Conservation (phyloP, 176 grass and related monocot species). For the Bonia amplexicaulis region DNA sequence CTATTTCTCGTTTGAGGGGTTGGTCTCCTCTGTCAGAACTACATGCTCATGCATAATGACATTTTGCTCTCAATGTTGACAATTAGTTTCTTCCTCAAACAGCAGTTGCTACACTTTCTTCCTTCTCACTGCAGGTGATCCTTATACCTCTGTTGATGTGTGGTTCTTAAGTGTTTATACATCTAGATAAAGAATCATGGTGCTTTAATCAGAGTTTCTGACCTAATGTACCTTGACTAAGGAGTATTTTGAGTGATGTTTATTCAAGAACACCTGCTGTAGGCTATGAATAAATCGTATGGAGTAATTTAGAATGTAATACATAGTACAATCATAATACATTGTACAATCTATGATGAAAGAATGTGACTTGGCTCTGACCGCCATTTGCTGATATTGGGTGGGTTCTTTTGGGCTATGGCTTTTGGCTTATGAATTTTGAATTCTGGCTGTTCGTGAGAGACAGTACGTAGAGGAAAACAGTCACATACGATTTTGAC, state of each 20-base stretch:
- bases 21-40: background rate
- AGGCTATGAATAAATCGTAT: background rate
- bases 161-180: background rate
- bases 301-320: background rate
- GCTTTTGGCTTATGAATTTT: no score
- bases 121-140: background rate
- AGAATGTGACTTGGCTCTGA: background rate
- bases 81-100: background rate
- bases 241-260: background rate
- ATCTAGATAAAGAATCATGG: background rate
- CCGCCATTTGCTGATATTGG: background rate
- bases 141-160: background rate
- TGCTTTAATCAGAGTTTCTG: background rate
- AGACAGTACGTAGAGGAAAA: no score
- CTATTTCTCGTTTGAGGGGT: background rate
- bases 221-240: background rate
- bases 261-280: background rate
- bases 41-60: background rate
- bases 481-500: no score
- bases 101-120: background rate
- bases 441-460: no score
- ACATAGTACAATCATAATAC: background rate
- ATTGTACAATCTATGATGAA: background rate
- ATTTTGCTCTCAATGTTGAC: background rate
- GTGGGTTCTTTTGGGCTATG: no score